Evolutionary conservation across 805 yeast genomes (phyloP).

Genomic region (Wickerhamomyces chaumierensis): DNA sequence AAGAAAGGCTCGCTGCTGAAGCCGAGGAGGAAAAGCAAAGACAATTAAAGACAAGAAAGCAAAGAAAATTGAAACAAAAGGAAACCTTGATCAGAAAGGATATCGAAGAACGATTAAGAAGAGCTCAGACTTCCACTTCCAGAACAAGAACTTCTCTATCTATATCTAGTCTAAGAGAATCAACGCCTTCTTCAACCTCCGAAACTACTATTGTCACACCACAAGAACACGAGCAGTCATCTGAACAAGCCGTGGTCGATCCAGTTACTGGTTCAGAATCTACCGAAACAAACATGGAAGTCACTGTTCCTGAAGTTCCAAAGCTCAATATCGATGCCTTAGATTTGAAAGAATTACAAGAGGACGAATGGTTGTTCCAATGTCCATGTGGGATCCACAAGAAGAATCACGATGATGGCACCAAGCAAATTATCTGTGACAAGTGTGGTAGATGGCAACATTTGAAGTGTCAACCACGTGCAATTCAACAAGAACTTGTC

Average conservation of each 20-base stretch:
- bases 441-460: slow-evolving; percentile 29
- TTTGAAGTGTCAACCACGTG: slow-evolving; percentile 22
- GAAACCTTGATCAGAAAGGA: slow-evolving; percentile 13
- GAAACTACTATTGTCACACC: too few species aligned
- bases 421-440: slow-evolving; percentile 23
- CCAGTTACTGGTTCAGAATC: slow-evolving; percentile 20
- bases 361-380: slow-evolving; percentile 27
- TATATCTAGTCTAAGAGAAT: neutral
- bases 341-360: slow-evolving; percentile 24
- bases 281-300: slow-evolving; percentile 5
- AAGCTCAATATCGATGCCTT: too few species aligned
- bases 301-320: too few species aligned
- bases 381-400: slow-evolving; percentile 25
- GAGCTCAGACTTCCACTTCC: slow-evolving; percentile 11
- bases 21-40: slow-evolving; percentile 15
- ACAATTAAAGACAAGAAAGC: slow-evolving; percentile 33
- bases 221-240: too few species aligned
- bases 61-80: slow-evolving; percentile 17
- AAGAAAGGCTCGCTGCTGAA: slow-evolving; percentile 28
- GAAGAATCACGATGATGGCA: slow-evolving; percentile 25
- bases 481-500: slow-evolving; percentile 17
- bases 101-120: slow-evolving; percentile 15
- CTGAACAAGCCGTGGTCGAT: too few species aligned
- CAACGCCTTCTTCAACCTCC: too few species aligned
- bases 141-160: slow-evolving; percentile 6